Percentiles rank a stretch among this genome's conserved stretches.
Evolutionary conservation across 1,284 basidiomycete species (phyloP).

Genomic region (Cutaneotrichosporon sp.): DNA sequence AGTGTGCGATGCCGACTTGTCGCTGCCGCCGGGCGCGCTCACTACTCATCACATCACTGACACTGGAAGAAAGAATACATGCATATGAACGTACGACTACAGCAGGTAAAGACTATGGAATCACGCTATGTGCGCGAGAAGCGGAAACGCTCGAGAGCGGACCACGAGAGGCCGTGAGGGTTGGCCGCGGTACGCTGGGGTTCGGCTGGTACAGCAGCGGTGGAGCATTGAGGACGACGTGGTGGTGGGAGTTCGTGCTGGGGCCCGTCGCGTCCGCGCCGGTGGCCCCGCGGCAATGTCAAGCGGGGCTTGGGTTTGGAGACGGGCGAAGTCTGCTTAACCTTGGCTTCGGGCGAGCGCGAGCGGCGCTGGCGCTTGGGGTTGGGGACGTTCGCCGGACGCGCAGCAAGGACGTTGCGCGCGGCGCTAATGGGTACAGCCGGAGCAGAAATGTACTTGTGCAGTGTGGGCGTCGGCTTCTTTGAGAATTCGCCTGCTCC

Average conservation of each 20-base stretch:
- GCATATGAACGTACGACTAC: too few relatives aligned
- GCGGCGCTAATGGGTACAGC: slow-evolving; percentile 1
- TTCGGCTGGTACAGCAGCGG: neutral
- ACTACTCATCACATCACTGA: too few relatives aligned
- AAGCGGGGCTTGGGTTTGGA: neutral
- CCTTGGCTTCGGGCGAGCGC: neutral
- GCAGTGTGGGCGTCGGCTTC: neutral
- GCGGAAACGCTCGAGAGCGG: slow-evolving; percentile 18
- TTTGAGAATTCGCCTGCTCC: neutral
- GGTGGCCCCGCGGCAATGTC: neutral
- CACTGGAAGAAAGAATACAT: neutral
- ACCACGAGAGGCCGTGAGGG: slow-evolving; percentile 10
- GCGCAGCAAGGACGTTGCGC: slow-evolving; percentile 1
- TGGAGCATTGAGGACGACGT: too few relatives aligned
- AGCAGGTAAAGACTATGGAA: neutral
- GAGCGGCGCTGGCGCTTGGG: neutral
- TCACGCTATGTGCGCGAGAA: slow-evolving; percentile 4
- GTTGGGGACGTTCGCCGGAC: neutral
- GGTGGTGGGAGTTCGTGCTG: neutral
- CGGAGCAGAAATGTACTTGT: neutral
- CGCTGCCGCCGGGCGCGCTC: too few relatives aligned
- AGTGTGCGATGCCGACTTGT: slow-evolving; percentile 1
- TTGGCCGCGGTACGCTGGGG: neutral
- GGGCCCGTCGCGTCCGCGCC: neutral
- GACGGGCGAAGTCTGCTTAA: neutral